Conservation (phyloP, 441 rosid species). For the Eutrema salsugineum region DNA sequence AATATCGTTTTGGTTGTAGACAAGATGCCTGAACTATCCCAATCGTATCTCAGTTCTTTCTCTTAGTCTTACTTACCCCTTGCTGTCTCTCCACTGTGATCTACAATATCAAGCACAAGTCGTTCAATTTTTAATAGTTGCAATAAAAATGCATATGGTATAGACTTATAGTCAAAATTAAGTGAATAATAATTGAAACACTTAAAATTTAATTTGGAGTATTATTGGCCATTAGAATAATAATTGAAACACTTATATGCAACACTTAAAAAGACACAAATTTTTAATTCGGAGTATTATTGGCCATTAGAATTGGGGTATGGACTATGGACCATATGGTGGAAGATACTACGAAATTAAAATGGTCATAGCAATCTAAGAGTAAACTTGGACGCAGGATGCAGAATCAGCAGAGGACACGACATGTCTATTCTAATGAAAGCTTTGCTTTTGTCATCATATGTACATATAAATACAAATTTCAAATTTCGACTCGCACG, state of each 20-base stretch:
- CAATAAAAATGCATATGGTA: background rate
- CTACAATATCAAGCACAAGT: no score
- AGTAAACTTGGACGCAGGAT: conserved; percentile 16
- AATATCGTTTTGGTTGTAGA: no score
- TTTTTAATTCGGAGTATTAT: background rate
- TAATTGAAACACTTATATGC: no score
- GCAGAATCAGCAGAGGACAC: conserved; percentile 17
- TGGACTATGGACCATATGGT: background rate
- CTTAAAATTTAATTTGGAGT: conserved; percentile 1
- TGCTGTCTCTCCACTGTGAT: no score
- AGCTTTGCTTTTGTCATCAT: conserved; percentile 28
- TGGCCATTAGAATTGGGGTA: background rate
- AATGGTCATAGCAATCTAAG: conserved; percentile 3
- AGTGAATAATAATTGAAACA: background rate
- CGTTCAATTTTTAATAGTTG: background rate
- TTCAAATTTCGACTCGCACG: conserved; percentile 18
- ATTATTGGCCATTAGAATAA: background rate
- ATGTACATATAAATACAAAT: conserved; percentile 23
- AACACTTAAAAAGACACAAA: background rate
- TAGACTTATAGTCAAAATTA: background rate
- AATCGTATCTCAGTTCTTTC: no score
- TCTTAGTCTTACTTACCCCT: no score
- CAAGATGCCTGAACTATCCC: no score
- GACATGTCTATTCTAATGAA: conserved; percentile 33
- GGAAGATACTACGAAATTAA: background rate